Evolutionary conservation across 257 asterid genomes (phyloP).

Genomic region (Gynochthodes officinalis): DNA sequence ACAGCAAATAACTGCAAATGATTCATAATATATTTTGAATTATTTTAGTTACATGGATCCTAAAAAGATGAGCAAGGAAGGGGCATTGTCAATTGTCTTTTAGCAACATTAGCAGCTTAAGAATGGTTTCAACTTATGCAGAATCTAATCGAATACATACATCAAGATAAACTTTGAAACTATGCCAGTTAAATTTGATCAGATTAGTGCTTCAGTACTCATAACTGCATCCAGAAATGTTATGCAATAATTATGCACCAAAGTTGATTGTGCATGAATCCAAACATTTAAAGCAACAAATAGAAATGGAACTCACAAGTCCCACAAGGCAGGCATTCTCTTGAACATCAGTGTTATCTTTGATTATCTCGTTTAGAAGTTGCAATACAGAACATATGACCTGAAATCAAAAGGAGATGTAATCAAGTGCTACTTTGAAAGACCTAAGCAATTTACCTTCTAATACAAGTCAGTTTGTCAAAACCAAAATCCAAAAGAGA

Average conservation of each 20-base stretch:
- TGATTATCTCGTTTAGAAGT: conserved; percentile 82
- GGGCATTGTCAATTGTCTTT: not conserved
- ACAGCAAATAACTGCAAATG: not conserved
- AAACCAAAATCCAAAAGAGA: conserved; percentile 14
- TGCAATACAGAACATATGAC: conserved; percentile 89
- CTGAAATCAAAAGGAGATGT: conserved; percentile 32
- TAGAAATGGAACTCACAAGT: conserved; percentile 60
- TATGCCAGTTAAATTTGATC: not conserved
- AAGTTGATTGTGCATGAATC: not conserved
- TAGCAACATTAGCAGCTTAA: not conserved
- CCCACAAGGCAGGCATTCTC: conserved; percentile 99
- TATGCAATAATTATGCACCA: not conserved
- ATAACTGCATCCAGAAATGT: not conserved
- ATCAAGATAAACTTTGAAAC: not conserved
- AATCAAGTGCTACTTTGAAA: conserved; percentile 1
- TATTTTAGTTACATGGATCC: not conserved
- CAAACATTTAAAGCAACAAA: conserved; percentile 6
- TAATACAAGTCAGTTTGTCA: not conserved
- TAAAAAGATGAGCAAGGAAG: not conserved
- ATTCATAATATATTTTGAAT: not conserved
- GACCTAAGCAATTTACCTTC: not conserved
- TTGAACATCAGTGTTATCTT: conserved; percentile 85
- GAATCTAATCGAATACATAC: not conserved
- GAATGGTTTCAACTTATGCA: not conserved
- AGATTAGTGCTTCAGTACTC: not conserved